phyloP scores from a whole-genome alignment of 257 asterid genomes.

The Knoxia roxburghii region DNA sequence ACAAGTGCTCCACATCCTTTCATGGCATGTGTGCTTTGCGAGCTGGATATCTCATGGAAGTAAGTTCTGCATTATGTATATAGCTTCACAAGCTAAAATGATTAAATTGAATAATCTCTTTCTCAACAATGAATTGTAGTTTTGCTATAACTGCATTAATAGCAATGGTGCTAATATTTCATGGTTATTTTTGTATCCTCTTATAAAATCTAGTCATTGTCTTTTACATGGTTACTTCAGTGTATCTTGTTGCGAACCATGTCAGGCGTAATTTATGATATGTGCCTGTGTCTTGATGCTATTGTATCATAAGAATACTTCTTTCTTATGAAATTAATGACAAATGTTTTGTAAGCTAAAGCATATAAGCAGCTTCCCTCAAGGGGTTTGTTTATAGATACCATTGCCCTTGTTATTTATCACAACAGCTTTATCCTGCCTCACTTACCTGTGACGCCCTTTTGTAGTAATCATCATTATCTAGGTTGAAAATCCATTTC shows the following conservation, averaged over 20 bases:
- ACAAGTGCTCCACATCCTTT: constrained; percentile 76
- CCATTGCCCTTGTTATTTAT: neutral
- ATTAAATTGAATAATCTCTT: neutral
- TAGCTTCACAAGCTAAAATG: constrained; percentile 5
- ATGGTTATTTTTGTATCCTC: neutral
- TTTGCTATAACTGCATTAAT: neutral
- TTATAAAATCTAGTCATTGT: neutral
- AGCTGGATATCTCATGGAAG: constrained; percentile 94
- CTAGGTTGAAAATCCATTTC: neutral
- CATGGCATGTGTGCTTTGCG: constrained; percentile 90
- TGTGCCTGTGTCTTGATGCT: neutral
- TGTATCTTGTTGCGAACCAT: neutral
- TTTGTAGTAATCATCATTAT: neutral
- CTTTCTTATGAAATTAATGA: neutral
- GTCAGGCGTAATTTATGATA: neutral
- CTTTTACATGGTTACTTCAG: neutral
- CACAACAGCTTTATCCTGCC: neutral
- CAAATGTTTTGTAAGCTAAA: neutral
- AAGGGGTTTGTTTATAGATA: neutral
- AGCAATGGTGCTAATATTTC: neutral
- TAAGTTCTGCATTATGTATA: constrained; percentile 30
- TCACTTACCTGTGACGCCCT: neutral
- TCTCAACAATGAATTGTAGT: neutral
- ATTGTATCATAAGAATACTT: neutral
- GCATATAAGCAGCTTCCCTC: too few species aligned